Conservation (phyloP, 257 asterid genomes). For the Solanum ossicruentum region DNA sequence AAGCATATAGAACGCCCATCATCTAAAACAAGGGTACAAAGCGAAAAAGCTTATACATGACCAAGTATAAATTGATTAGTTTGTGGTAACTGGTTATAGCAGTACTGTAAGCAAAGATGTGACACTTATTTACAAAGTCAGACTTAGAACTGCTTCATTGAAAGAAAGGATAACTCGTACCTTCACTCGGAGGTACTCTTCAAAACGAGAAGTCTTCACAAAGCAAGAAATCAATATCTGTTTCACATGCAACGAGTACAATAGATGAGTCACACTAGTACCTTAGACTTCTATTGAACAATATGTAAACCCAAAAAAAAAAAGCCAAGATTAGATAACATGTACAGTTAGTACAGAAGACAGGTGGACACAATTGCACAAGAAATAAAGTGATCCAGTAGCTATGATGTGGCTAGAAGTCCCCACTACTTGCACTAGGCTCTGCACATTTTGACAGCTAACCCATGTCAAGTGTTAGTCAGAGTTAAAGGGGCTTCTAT, state of each 20-base stretch:
- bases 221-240: constrained; percentile 98
- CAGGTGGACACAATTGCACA: neutral
- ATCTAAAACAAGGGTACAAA: neutral
- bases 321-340: neutral
- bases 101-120: neutral
- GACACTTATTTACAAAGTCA: neutral
- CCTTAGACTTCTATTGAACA: neutral
- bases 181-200: constrained; percentile 93
- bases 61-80: neutral
- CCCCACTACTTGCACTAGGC: neutral
- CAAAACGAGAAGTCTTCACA: constrained; percentile 94
- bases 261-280: neutral
- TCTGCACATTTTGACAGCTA: neutral
- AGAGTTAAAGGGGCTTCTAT: neutral
- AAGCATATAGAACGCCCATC: neutral
- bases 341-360: neutral
- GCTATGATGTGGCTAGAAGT: neutral
- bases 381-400: neutral
- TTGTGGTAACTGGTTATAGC: neutral
- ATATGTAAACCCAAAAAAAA: neutral
- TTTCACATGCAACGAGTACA: neutral
- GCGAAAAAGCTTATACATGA: neutral
- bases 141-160: neutral
- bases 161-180: constrained; percentile 25
- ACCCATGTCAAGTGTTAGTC: neutral